These are phyloP conservation scores for Lactarius hatsudake DNA, from an alignment of 768 basidiomycete species.

Conservation along the genomic window DNA sequence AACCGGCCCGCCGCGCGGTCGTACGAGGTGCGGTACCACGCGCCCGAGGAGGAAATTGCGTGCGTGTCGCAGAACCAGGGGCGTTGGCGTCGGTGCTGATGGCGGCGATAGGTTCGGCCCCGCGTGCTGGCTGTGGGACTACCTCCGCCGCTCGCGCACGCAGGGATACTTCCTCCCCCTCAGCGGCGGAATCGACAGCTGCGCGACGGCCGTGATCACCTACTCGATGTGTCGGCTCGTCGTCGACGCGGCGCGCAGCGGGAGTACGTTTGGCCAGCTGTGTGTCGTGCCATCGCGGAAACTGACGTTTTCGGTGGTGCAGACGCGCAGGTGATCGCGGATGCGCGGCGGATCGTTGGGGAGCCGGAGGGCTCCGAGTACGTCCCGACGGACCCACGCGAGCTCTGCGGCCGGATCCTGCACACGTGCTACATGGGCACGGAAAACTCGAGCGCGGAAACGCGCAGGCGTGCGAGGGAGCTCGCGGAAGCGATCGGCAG, in stretches of 20 bases:
- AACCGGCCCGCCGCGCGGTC: slow-evolving; percentile 28
- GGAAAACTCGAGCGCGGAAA: slow-evolving; percentile 89
- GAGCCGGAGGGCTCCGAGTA: slow-evolving; percentile 81
- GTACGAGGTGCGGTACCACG: slow-evolving; percentile 68
- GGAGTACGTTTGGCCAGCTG: slow-evolving; percentile 49
- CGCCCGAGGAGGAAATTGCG: slow-evolving; percentile 97
- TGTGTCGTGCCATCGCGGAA: no score
- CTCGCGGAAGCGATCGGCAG: slow-evolving; percentile 88
- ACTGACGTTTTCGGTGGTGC: neutral
- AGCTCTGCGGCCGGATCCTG: slow-evolving; percentile 85
- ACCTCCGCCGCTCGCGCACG: slow-evolving; percentile 87
- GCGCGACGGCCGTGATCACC: slow-evolving; percentile 93
- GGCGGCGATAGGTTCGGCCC: slow-evolving; percentile 70
- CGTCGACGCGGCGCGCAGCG: slow-evolving; percentile 66
- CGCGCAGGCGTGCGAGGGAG: slow-evolving; percentile 80
- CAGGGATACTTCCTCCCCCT: slow-evolving; percentile 96
- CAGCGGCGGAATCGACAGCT: slow-evolving; percentile 96
- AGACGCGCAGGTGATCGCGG: slow-evolving; percentile 83
- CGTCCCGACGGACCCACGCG: slow-evolving; percentile 80
- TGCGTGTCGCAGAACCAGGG: slow-evolving; percentile 41
- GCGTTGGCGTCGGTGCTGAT: neutral
- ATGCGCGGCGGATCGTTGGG: slow-evolving; percentile 86
- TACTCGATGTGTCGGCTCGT: slow-evolving; percentile 96
- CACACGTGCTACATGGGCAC: slow-evolving; percentile 99
- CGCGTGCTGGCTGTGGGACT: slow-evolving; percentile 99